Conservation (phyloP, 23 red algal species). For the Gracilaria vermiculophylla region DNA sequence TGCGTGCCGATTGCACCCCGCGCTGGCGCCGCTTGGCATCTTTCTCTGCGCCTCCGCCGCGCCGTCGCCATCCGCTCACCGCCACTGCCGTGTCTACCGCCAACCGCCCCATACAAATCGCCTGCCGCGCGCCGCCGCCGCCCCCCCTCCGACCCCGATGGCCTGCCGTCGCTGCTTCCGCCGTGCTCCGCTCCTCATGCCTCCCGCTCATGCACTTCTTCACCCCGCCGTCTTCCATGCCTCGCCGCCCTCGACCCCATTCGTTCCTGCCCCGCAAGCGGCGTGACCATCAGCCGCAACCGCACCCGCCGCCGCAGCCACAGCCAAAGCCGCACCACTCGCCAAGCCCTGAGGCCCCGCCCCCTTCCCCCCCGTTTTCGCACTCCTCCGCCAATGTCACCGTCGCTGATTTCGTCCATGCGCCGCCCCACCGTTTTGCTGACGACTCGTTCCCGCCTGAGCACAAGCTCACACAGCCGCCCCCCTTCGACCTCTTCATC, state of each 20-base stretch:
- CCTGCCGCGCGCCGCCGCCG: too few species aligned
- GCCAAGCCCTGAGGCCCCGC: neutral
- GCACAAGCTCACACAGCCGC: neutral
- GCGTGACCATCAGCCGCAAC: neutral
- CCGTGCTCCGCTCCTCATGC: too few species aligned
- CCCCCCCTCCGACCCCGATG: neutral
- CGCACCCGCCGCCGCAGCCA: neutral
- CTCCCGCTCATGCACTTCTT: neutral
- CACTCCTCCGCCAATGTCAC: neutral
- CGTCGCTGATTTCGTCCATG: constrained; percentile 34
- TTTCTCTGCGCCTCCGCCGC: too few species aligned
- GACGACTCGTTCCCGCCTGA: neutral
- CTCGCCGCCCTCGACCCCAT: neutral
- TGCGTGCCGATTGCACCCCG: too few species aligned
- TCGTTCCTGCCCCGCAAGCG: neutral
- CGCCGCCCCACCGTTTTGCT: neutral
- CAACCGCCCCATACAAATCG: neutral
- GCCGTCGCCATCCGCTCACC: too few species aligned
- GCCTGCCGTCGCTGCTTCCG: too few species aligned
- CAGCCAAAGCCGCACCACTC: neutral
- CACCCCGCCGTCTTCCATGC: neutral
- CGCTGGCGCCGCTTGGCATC: neutral
- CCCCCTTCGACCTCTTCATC: neutral
- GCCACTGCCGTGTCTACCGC: neutral
- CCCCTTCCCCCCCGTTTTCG: neutral